Base-by-base conservation (phyloP, 345 rosid genomes). In the Eutrema japonicum region DNA sequence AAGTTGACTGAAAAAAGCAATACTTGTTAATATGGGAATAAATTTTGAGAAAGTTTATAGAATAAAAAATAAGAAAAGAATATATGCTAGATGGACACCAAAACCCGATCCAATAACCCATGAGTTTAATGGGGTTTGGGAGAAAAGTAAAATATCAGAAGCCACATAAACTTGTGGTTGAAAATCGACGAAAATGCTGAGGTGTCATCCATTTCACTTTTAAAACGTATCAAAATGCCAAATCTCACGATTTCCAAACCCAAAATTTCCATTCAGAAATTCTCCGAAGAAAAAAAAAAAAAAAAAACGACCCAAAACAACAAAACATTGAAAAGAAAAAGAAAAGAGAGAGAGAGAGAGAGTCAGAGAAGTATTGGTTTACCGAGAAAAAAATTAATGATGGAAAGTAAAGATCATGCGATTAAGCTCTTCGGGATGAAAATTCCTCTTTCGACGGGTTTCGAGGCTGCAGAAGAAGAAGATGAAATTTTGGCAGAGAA, bases 131-230 rank as follows among this genome's bases (percentile, higher is more conserved):
- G 55, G 42, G 60, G 52, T 32, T 66, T 74, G 38, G 68, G 48
- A 33, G 30, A 57, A 67, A 78, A 52, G 60, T 81, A 81, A 85
- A 86, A 83, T 79, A 81, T 68, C 49, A 4, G 72, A 80, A 85
- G 83, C 90, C 96, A 84, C 92, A 84, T 52, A 78, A 85, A 81
- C 86, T 76, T 89, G 94, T 92, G 98, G 98, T 89, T 85, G 79
- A 77, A 70, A 88, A 89, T 85, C 36, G 10, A 81, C 55, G 11
- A 13, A 51, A 32, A 37, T 6, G 82, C 88, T 85, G 83, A 88
- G 82, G 82, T 89, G 92, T 86, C 85, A 63, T 71, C 89, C 85
- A 73, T 83, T 82, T 82, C 81, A 76, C 74, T 22, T 83, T 80
- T 65, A 49, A 83, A 87, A 81, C 87, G 85, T 88, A 86, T 89